Base-by-base conservation (phyloP, 2,329 filamentous ascomycete genomes). In the Talaromyces sp. region DNA sequence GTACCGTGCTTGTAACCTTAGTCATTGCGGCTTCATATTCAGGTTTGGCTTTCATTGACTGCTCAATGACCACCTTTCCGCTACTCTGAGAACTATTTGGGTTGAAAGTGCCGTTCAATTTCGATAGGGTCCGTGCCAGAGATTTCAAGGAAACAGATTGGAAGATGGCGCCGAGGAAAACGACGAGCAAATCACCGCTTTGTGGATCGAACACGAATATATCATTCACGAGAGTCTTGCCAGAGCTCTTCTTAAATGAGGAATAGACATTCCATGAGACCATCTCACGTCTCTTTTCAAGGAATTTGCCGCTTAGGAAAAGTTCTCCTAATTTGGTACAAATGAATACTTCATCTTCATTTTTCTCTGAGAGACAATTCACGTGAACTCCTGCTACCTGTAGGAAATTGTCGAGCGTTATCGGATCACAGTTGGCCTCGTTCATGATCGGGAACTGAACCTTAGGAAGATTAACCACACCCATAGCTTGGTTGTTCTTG, bases 381-480 rank as follows among this genome's bases (percentile, higher is more conserved):
- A 52, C 48, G 48, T 52, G 48, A 5, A 52, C 25, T 15, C 48
- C 48, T 2, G 48, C 48, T 15, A 52, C 48, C n/a, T 52, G 48
- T 5, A 52, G 33, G 36, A 52, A 52, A 28, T 52, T 52, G 15
- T 52, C 48, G 2, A 52, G 4, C 3, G 21, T 7, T n/a, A 52
- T 37, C 10, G 48, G 48, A 10, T 52, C 48, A 15, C 19, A 52
- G 8, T 13, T 17, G 5, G 15, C 7, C 9, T 17, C 25, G 33
- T 22, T 19, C 25, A 28, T 3, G 4, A 7, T 7, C 7, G 3
- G 25, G 7, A 7, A 7, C 25, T 28, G 25, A 7, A 4, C 7
- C 4, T 28, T 7, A 6, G 4, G 3, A 7, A 52, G 17, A 39
- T 15, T 25, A 6, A 52, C 48, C 25, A 1, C 19, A 15, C 48